Conservation (phyloP, 177 flowering plant species). For the Vitis hybrid region DNA sequence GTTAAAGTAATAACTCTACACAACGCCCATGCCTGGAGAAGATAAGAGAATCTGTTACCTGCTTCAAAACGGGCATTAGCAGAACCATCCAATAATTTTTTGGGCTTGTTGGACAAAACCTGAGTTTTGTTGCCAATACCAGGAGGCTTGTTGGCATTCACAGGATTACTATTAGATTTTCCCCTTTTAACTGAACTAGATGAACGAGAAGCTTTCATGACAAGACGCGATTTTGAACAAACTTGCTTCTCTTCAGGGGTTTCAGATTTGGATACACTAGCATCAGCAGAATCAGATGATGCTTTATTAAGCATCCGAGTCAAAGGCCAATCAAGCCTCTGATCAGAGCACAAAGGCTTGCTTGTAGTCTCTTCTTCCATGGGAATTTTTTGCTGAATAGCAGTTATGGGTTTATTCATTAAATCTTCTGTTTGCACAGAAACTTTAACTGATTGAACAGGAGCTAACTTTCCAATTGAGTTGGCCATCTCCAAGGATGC, state of each 20-base stretch:
- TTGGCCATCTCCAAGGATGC: conserved; percentile 19
- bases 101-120: conserved; percentile 42
- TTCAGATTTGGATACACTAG: conserved; percentile 24
- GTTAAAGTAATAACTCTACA: not conserved
- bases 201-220: conserved; percentile 38
- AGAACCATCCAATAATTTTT: conserved; percentile 41
- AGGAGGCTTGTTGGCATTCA: conserved; percentile 16
- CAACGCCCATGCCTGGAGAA: not conserved
- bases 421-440: conserved; percentile 23
- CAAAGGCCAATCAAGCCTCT: conserved; percentile 10
- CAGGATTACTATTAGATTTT: conserved; percentile 24
- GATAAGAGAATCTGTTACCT: conserved; percentile 40
- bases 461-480: conserved; percentile 12
- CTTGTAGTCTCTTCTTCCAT: conserved; percentile 16
- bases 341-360: conserved; percentile 12
- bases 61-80: conserved; percentile 58
- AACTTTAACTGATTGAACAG: conserved; percentile 17
- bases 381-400: conserved; percentile 16
- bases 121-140: conserved; percentile 23
- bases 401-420: conserved; percentile 16
- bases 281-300: conserved; percentile 20
- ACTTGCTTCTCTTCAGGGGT: conserved; percentile 26
- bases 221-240: conserved; percentile 30
- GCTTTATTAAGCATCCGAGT: conserved; percentile 16
- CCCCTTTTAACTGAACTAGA: conserved; percentile 52